These are phyloP conservation scores for Tulasnella sp. DNA, from an alignment of 768 basidiomycete genomes.

Conservation along the genomic window DNA sequence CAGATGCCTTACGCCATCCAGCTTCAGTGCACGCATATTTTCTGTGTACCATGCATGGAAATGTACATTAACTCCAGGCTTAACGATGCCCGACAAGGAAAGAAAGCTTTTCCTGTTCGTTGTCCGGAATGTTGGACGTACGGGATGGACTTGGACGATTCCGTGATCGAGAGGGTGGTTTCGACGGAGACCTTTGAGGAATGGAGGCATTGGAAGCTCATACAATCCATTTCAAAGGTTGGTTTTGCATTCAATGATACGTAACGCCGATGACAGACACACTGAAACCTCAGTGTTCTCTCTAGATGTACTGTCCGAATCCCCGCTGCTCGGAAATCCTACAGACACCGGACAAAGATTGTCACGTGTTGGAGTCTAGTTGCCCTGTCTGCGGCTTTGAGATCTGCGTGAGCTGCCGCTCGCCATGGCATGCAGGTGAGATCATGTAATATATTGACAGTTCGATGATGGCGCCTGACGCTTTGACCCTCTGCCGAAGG, in stretches of 20 bases:
- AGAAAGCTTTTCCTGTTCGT: background rate
- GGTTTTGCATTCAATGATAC: background rate
- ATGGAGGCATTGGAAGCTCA: background rate
- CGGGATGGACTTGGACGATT: background rate
- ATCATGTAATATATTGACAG: background rate
- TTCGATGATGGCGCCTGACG: background rate
- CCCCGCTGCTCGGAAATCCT: background rate
- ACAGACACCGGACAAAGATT: background rate
- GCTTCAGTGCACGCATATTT: background rate
- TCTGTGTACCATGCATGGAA: background rate
- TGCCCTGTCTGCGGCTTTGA: background rate
- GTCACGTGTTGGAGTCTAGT: background rate
- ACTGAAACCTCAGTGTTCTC: background rate
- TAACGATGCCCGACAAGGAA: background rate
- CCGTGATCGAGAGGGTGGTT: background rate
- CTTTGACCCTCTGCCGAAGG: background rate
- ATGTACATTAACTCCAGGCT: background rate
- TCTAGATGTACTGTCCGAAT: background rate
- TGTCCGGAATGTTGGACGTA: constrained; percentile 5
- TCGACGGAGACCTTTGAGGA: background rate
- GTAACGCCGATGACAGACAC: background rate
- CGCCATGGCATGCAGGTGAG: background rate
- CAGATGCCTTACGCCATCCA: background rate
- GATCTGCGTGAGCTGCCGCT: constrained; percentile 1
- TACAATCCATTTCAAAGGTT: background rate